Conservation (phyloP, 2,329 filamentous ascomycete genomes). For the Aureobasidium sp. region DNA sequence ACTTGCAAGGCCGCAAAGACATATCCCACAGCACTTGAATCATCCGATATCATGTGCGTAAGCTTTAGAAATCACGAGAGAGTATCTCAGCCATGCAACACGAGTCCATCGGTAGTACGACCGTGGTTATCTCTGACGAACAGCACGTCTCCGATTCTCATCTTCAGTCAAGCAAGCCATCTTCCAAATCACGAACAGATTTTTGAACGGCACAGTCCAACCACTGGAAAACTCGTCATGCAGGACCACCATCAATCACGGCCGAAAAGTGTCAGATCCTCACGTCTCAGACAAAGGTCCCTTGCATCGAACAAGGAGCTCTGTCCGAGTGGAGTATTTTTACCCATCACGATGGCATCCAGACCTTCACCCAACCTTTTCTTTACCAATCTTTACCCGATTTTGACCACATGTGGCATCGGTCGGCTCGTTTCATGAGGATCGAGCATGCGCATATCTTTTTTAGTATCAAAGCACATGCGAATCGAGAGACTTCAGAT, state of each 20-base stretch:
- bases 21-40: not conserved
- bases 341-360: not conserved
- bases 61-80: not conserved
- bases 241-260: not conserved
- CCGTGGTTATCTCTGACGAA: not conserved
- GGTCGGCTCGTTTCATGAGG: not conserved
- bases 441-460: not conserved
- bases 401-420: not conserved
- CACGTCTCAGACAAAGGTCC: not conserved
- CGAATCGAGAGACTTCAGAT: not conserved
- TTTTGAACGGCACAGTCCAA: not conserved
- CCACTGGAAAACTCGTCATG: not conserved
- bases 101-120: not conserved
- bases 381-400: not conserved
- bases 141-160: not conserved
- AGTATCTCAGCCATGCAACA: not conserved
- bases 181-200: not conserved
- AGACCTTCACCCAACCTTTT: not conserved
- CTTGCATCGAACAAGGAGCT: not conserved
- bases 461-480: constrained; percentile 3
- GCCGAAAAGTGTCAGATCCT: not conserved
- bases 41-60: not conserved
- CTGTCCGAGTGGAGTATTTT: not conserved
- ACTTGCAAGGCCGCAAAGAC: too few species aligned
- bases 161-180: not conserved